phyloP scores from a whole-genome alignment of 495 filamentous ascomycete genomes.

The Hyaloscypha variabilis region DNA sequence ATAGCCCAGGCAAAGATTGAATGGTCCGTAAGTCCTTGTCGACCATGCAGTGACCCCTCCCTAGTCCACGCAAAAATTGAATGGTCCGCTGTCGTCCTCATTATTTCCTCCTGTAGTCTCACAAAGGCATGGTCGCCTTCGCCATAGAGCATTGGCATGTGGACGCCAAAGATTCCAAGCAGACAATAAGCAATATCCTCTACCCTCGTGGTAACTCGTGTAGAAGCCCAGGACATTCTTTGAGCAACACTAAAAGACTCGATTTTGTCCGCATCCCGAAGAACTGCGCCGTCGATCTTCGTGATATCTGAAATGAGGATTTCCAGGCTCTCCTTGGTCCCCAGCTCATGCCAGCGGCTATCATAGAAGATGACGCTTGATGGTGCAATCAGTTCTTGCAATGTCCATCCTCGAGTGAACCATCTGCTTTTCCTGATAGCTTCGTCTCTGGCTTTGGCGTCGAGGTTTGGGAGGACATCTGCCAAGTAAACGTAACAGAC shows the following conservation, averaged over 20 bases:
- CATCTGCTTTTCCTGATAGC: conserved; percentile 7
- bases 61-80: conserved; percentile 26
- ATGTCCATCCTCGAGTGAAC: conserved; percentile 34
- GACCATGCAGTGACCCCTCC: too few relatives aligned
- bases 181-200: conserved; percentile 33
- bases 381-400: conserved; percentile 39
- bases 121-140: conserved; percentile 31
- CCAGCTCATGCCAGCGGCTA: conserved; percentile 6
- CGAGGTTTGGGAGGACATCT: conserved; percentile 8
- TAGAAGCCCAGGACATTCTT: conserved; percentile 33
- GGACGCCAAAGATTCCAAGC: conserved; percentile 31
- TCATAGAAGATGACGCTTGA: conserved; percentile 8
- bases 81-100: conserved; percentile 29
- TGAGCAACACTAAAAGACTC: conserved; percentile 20
- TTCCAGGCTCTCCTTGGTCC: conserved; percentile 6
- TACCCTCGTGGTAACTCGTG: conserved; percentile 25
- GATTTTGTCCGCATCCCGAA: conserved; percentile 4
- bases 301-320: conserved; percentile 1
- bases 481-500: conserved; percentile 23
- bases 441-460: not conserved
- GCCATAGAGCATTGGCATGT: conserved; percentile 36
- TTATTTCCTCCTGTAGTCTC: conserved; percentile 35
- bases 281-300: not conserved
- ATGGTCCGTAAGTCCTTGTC: conserved; percentile 23
- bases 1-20: conserved; percentile 27